Evolutionary conservation across 2,329 filamentous ascomycete species (phyloP).

Genomic region (Xylariaceae sp.): DNA sequence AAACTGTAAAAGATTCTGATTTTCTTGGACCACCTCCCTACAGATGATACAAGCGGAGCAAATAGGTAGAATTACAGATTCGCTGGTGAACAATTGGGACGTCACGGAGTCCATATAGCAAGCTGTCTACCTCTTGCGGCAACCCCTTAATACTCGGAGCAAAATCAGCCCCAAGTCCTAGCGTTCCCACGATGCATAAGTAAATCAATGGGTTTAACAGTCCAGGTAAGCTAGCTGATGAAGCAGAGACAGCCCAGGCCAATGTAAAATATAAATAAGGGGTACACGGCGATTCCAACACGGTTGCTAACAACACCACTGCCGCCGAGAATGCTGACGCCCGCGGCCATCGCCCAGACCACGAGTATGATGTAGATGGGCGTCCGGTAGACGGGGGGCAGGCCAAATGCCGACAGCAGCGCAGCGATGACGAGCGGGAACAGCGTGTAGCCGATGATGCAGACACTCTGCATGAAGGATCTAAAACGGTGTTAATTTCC

Average conservation of each 20-base stretch:
- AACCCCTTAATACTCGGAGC: neutral
- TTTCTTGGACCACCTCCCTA: neutral
- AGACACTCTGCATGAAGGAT: conserved; percentile 96
- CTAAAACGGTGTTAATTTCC: conserved; percentile 54
- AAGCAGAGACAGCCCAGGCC: conserved; percentile 94
- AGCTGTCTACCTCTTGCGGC: neutral
- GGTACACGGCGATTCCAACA: conserved; percentile 92
- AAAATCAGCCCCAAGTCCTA: neutral
- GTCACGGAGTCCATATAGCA: neutral
- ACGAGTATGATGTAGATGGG: conserved; percentile 90
- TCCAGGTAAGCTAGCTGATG: conserved; percentile 72
- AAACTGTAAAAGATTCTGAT: conserved; percentile 1
- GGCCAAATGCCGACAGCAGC: conserved; percentile 80
- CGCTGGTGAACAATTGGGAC: neutral
- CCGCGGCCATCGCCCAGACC: conserved; percentile 91
- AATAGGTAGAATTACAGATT: conserved; percentile 21
- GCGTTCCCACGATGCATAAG: neutral
- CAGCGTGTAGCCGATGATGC: conserved; percentile 97
- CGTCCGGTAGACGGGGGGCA: conserved; percentile 82
- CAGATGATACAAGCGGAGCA: neutral
- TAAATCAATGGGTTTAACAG: neutral
- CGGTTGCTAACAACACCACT: conserved; percentile 96
- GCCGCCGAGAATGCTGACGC: conserved; percentile 93
- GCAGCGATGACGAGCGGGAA: conserved; percentile 96
- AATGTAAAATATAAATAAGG: conserved; percentile 93